Base-by-base conservation (phyloP, 2,329 filamentous ascomycete species). In the Exophiala mesophila region DNA sequence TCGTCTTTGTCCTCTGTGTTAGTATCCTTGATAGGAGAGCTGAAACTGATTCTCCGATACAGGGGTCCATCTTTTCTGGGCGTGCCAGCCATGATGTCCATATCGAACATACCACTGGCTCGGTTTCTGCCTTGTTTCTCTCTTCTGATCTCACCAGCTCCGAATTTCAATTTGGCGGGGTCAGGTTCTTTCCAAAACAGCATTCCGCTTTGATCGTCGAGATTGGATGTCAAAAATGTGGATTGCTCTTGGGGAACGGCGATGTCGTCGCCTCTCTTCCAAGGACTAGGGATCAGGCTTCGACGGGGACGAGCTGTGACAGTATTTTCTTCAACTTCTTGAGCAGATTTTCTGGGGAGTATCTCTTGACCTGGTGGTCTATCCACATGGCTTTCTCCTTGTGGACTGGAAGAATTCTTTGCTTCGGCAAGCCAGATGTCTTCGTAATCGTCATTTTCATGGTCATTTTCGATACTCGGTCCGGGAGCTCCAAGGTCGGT, bases 401-500 rank as follows among this genome's bases (percentile, higher is more conserved):
- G 49, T 15, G 59, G 54, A 30, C 59, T 63, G 30, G 63, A 57
- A 36, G 67, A 61, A 50, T 69, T 64, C 50, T 65, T 62, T 10
- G 57, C 58, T 44, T 60, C 53, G 17, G 47, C 50, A 48, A 71
- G 67, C 69, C 69, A 72, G 19, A 72, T 71, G 39, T 72, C 69
- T 37, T 63, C 65, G 42, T 63, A 65, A 10, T 60, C 66, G 28
- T 64, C 64, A 12, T 41, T 33, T 7, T 45, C 36, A 8, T 50
- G 48, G 3, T 51, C 41, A 26, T 37, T 34, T 12, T 44, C 41
- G 15, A 19, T 12, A 26, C 47, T 46, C 20, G 31, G 31, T 42
- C 24, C 8, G 45, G 36, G 20, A 30, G 30, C n/a, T 47, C 41
- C 21, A 16, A 16, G 29, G 7, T 31, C 29, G n/a, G 29, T 16